phyloP scores from a whole-genome alignment of 176 grass and related monocot genomes.

The Raddia guianensis region DNA sequence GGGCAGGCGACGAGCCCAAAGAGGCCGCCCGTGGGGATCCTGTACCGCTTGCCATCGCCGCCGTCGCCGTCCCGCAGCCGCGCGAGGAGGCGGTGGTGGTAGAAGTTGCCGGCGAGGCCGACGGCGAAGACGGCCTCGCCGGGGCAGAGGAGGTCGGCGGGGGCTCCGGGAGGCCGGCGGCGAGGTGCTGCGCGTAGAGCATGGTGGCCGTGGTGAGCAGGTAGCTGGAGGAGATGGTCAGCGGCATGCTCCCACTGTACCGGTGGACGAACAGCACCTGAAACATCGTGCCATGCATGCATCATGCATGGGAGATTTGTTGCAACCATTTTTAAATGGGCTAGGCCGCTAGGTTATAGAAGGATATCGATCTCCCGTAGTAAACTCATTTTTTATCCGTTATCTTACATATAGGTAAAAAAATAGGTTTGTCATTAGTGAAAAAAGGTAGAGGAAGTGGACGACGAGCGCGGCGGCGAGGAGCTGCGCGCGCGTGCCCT shows the following conservation, averaged over 20 bases:
- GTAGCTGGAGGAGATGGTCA: constrained; percentile 59
- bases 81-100: constrained; percentile 72
- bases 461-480: constrained; percentile 51
- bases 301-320: no score
- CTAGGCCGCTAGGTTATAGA: no score
- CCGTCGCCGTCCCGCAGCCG: constrained; percentile 38
- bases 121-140: constrained; percentile 46
- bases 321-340: no score
- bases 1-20: constrained; percentile 66
- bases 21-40: constrained; percentile 67
- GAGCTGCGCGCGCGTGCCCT: constrained; percentile 31
- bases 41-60: constrained; percentile 49
- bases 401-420: no score
- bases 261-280: constrained; percentile 73
- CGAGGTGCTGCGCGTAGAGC: constrained; percentile 65
- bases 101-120: constrained; percentile 71
- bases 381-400: no score
- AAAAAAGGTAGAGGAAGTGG: constrained; percentile 58
- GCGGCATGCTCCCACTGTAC: constrained; percentile 56
- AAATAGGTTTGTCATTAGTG: no score
- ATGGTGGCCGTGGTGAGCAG: constrained; percentile 44
- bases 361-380: no score
- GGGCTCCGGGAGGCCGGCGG: constrained; percentile 41
- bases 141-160: constrained; percentile 47
- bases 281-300: no score